Conservation (phyloP, 352 stramenopile species). For the Phytophthora fragariaefolia region DNA sequence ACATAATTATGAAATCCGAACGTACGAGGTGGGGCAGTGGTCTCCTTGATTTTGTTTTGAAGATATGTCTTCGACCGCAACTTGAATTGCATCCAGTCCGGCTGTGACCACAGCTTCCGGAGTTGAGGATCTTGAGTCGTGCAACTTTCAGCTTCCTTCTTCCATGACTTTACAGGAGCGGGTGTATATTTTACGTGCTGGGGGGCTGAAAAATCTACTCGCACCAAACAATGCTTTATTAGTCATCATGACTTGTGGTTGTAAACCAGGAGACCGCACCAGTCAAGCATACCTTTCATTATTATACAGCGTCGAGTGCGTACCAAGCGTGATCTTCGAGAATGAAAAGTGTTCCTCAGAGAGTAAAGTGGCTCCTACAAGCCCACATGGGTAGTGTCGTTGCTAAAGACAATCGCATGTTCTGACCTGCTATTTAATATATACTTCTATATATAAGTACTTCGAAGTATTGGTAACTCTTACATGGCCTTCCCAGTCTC, state of each 20-base stretch:
- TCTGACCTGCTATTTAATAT: constrained; percentile 2
- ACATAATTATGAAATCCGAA: neutral
- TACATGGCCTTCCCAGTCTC: too few species aligned
- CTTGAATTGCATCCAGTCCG: constrained; percentile 68
- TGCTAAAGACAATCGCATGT: constrained; percentile 6
- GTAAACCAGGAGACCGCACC: neutral
- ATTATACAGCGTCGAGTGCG: neutral
- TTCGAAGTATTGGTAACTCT: too few species aligned
- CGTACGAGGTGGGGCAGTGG: constrained; percentile 65
- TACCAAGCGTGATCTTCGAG: constrained; percentile 3
- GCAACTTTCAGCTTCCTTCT: constrained; percentile 47
- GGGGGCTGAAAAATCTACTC: constrained; percentile 19
- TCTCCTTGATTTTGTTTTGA: constrained; percentile 64
- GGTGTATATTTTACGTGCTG: constrained; percentile 29
- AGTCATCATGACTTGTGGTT: too few species aligned
- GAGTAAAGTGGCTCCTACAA: neutral
- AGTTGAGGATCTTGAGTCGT: constrained; percentile 48
- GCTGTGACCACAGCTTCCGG: constrained; percentile 76
- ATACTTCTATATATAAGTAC: too few species aligned
- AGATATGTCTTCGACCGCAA: constrained; percentile 77
- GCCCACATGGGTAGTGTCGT: neutral
- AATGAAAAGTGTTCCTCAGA: constrained; percentile 8
- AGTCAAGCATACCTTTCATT: constrained; percentile 27
- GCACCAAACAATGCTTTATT: neutral
- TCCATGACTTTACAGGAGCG: constrained; percentile 54